Evolutionary conservation across 2,329 filamentous ascomycete species (phyloP).

Genomic region (Fusarium subtropicale): DNA sequence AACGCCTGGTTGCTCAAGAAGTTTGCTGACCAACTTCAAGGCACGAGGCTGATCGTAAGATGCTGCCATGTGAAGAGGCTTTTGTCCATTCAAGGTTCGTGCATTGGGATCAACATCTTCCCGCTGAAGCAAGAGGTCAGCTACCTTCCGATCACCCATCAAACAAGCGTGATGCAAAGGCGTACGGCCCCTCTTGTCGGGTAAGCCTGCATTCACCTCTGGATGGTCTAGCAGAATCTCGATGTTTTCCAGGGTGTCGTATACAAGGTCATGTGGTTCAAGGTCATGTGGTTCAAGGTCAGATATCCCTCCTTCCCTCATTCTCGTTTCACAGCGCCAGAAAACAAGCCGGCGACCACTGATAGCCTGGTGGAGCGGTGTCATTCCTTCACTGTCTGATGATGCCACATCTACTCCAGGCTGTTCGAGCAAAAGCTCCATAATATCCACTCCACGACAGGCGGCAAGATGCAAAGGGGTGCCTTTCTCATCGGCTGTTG

Average conservation of each 20-base stretch:
- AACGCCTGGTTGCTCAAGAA: slow-evolving; percentile 1
- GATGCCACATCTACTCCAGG: background rate
- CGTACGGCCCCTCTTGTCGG: background rate
- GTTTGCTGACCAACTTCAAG: background rate
- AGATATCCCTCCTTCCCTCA: no score
- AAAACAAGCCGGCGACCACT: background rate
- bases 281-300: no score
- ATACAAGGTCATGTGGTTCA: background rate
- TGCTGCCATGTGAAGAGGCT: slow-evolving; percentile 17
- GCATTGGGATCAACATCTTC: slow-evolving; percentile 3
- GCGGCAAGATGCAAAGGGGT: slow-evolving; percentile 1
- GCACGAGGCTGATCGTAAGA: background rate
- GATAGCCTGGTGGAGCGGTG: slow-evolving; percentile 12
- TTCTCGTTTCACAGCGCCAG: background rate
- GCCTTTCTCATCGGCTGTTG: background rate
- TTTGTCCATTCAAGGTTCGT: background rate
- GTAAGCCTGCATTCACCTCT: background rate
- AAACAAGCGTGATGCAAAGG: slow-evolving; percentile 12
- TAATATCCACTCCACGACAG: background rate
- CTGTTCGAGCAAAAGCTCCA: slow-evolving; percentile 7
- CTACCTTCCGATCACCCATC: background rate
- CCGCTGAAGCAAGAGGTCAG: slow-evolving; percentile 10
- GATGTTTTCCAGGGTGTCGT: slow-evolving; percentile 10
- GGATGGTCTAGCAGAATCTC: slow-evolving; percentile 1
- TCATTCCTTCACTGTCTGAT: background rate